phyloP scores from a whole-genome alignment of 2,329 filamentous ascomycete species.

The Phialemoniopsis sp. region DNA sequence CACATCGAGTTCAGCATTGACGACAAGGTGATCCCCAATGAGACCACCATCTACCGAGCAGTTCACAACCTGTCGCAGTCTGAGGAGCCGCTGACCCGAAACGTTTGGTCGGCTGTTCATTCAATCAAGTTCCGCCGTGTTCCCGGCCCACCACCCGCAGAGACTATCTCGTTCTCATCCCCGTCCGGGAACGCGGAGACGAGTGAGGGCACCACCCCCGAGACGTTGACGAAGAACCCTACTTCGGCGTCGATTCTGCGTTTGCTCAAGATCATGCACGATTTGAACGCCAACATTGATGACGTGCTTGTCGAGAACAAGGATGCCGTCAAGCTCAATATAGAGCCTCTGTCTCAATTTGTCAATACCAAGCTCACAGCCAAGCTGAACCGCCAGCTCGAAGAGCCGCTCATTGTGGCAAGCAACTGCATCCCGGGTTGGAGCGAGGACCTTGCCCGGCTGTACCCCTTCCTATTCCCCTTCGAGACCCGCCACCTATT shows the following conservation, averaged over 20 bases:
- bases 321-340: slow-evolving; percentile 64
- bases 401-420: slow-evolving; percentile 94
- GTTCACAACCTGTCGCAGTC: slow-evolving; percentile 62
- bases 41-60: slow-evolving; percentile 93
- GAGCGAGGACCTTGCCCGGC: slow-evolving; percentile 89
- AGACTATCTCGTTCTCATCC: slow-evolving; percentile 59
- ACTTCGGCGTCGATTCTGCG: slow-evolving; percentile 84
- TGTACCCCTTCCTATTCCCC: slow-evolving; percentile 95
- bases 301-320: slow-evolving; percentile 81
- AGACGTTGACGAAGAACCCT: slow-evolving; percentile 77
- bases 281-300: slow-evolving; percentile 88
- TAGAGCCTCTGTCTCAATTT: slow-evolving; percentile 86
- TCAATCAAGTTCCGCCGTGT: slow-evolving; percentile 90
- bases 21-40: slow-evolving; percentile 76
- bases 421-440: slow-evolving; percentile 94
- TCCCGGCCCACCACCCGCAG: slow-evolving; percentile 73
- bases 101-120: slow-evolving; percentile 87
- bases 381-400: slow-evolving; percentile 92
- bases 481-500: slow-evolving; percentile 97
- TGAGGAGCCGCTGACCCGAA: slow-evolving; percentile 67
- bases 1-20: slow-evolving; percentile 94
- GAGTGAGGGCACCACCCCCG: slow-evolving; percentile 61
- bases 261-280: slow-evolving; percentile 84
- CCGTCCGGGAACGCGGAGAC: slow-evolving; percentile 42
- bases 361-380: slow-evolving; percentile 98